Percentiles rank a stretch among this genome's conserved stretches.
These are phyloP conservation scores for Earliella scabrosa DNA, from an alignment of 1,284 basidiomycete species.

Conservation along the genomic window DNA sequence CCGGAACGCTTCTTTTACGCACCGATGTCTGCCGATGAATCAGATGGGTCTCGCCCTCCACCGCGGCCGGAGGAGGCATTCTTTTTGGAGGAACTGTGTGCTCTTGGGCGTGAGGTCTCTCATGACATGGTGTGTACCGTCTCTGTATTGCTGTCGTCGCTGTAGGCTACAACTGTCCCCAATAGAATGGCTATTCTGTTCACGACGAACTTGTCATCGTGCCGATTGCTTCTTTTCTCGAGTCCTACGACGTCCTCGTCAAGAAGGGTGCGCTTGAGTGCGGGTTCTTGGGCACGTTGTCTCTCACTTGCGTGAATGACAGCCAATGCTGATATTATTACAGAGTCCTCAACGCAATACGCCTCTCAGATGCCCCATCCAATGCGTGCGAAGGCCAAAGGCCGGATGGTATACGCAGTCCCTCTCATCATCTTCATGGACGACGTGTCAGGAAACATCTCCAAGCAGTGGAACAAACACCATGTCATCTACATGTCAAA, in stretches of 20 bases:
- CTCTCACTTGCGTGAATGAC: not conserved
- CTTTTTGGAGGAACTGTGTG: not conserved
- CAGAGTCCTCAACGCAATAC: not conserved
- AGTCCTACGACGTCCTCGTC: no score
- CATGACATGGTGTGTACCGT: no score
- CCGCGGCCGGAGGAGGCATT: not conserved
- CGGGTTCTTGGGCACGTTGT: not conserved
- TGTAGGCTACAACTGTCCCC: no score
- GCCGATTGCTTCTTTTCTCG: no score
- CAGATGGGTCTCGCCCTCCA: not conserved
- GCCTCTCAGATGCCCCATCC: constrained; percentile 4
- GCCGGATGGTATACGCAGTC: constrained; percentile 5
- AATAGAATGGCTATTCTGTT: no score
- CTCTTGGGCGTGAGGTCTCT: no score
- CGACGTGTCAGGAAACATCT: constrained; percentile 20
- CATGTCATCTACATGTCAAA: constrained; percentile 20
- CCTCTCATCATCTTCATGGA: constrained; percentile 22
- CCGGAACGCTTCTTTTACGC: constrained; percentile 7
- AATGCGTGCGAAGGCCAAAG: not conserved
- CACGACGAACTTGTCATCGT: no score
- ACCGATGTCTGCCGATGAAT: not conserved
- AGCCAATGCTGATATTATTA: not conserved
- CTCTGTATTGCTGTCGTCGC: no score
- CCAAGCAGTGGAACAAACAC: constrained; percentile 23
- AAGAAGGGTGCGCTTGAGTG: no score